phyloP scores from a whole-genome alignment of 352 stramenopile species.

The Phytophthora ohioensis region DNA sequence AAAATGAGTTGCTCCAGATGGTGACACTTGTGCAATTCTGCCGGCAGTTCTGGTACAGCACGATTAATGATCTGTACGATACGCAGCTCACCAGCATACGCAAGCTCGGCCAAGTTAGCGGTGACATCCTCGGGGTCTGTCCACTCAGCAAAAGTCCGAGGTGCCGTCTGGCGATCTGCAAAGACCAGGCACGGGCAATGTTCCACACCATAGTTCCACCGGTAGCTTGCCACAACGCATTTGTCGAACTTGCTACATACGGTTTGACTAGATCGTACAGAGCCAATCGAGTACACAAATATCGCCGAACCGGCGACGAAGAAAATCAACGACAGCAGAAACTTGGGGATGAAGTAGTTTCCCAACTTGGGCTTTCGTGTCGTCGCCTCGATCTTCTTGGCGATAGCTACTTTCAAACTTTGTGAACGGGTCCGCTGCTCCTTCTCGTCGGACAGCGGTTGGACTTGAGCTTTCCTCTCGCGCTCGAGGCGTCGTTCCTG shows the following conservation, averaged over 20 bases:
- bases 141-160: slow-evolving; percentile 48
- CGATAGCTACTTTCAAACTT: slow-evolving; percentile 13
- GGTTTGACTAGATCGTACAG: slow-evolving; percentile 27
- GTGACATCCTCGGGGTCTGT: slow-evolving; percentile 43
- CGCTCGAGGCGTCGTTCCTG: slow-evolving; percentile 25
- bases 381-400: slow-evolving; percentile 22
- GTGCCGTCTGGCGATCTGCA: slow-evolving; percentile 39
- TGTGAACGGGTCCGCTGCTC: slow-evolving; percentile 6
- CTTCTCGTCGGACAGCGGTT: slow-evolving; percentile 18
- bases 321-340: slow-evolving; percentile 42
- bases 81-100: slow-evolving; percentile 44
- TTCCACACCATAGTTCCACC: slow-evolving; percentile 44
- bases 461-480: slow-evolving; percentile 18
- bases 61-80: slow-evolving; percentile 60
- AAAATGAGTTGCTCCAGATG: slow-evolving; percentile 48
- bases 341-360: slow-evolving; percentile 31
- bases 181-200: slow-evolving; percentile 56
- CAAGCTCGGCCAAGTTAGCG: slow-evolving; percentile 34
- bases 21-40: slow-evolving; percentile 40
- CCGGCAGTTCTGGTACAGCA: slow-evolving; percentile 41
- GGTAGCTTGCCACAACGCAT: slow-evolving; percentile 55
- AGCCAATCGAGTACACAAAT: slow-evolving; percentile 45
- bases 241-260: slow-evolving; percentile 45
- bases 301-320: slow-evolving; percentile 37
- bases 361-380: slow-evolving; percentile 21